phyloP scores from a whole-genome alignment of 2,329 filamentous ascomycete genomes.

The Sclerotinia borealis region DNA sequence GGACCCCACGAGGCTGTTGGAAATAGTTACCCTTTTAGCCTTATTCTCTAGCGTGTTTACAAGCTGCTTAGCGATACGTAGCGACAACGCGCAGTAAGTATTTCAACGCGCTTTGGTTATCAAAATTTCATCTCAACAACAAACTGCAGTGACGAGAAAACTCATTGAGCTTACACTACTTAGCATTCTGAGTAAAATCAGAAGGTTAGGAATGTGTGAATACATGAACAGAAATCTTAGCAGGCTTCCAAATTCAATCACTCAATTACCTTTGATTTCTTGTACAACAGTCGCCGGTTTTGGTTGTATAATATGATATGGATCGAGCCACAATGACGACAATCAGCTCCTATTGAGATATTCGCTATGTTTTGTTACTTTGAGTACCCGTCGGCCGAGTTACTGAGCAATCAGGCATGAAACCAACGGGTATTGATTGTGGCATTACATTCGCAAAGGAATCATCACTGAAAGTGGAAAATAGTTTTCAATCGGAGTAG shows the following conservation, averaged over 20 bases:
- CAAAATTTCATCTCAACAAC: constrained; percentile 15
- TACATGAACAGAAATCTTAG: constrained; percentile 36
- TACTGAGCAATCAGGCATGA: constrained; percentile 14
- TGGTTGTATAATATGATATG: constrained; percentile 1
- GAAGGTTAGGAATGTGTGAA: constrained; percentile 30
- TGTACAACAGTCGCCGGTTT: not conserved
- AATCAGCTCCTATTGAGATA: constrained; percentile 30
- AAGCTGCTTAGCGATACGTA: no score
- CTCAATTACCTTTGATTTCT: constrained; percentile 10
- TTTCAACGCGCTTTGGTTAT: not conserved
- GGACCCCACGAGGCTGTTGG: constrained; percentile 10
- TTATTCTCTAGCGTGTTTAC: constrained; percentile 3
- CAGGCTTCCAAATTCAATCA: constrained; percentile 17
- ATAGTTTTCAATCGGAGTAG: constrained; percentile 37
- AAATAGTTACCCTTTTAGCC: constrained; percentile 2
- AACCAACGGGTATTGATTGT: constrained; percentile 8
- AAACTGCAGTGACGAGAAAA: constrained; percentile 33
- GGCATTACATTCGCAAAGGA: not conserved
- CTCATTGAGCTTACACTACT: constrained; percentile 31
- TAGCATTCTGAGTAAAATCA: constrained; percentile 21
- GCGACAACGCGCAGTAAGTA: not conserved
- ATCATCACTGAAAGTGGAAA: constrained; percentile 27
- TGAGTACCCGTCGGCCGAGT: constrained; percentile 18
- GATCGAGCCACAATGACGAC: constrained; percentile 26
- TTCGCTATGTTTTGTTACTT: constrained; percentile 16